A percentile compares a stretch with the other conserved stretches of the same genome.
Evolutionary conservation across 129 eudicot genomes (phyloP).

Genomic region (Kitagawia praeruptora): DNA sequence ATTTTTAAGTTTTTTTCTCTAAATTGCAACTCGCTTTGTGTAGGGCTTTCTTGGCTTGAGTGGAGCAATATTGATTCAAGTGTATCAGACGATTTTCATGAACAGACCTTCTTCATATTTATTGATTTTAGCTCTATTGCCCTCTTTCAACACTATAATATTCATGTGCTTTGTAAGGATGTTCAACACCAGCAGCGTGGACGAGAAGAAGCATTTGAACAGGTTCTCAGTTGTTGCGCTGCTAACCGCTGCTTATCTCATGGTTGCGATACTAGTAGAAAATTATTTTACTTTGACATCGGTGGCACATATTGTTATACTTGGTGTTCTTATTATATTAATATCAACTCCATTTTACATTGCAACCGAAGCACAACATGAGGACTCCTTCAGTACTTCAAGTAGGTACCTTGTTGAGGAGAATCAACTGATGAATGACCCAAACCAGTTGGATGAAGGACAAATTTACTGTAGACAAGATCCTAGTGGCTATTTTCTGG

Average conservation of each 20-base stretch:
- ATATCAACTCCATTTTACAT: slow-evolving; percentile 51
- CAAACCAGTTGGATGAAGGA: slow-evolving; percentile 9
- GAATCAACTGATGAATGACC: slow-evolving; percentile 21
- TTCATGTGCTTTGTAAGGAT: slow-evolving; percentile 53
- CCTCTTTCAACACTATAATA: slow-evolving; percentile 47
- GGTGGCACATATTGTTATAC: slow-evolving; percentile 29
- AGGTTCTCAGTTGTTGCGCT: slow-evolving; percentile 48
- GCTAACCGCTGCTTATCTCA: slow-evolving; percentile 57
- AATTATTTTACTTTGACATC: slow-evolving; percentile 24
- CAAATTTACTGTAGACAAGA: background rate
- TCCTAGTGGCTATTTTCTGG: slow-evolving; percentile 20
- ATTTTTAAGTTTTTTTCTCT: background rate
- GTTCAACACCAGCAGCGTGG: slow-evolving; percentile 26
- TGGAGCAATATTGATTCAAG: slow-evolving; percentile 73
- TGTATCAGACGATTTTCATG: slow-evolving; percentile 52
- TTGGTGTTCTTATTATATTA: slow-evolving; percentile 35
- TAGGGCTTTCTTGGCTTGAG: slow-evolving; percentile 84
- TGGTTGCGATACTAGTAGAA: slow-evolving; percentile 39
- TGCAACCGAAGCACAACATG: slow-evolving; percentile 38
- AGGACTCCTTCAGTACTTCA: slow-evolving; percentile 16
- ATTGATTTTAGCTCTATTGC: slow-evolving; percentile 53
- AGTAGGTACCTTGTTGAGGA: slow-evolving; percentile 26
- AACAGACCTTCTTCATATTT: slow-evolving; percentile 44
- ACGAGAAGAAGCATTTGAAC: slow-evolving; percentile 53
- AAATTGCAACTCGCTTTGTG: background rate